Percentiles rank a stretch among this genome's conserved stretches.
These are phyloP conservation scores for Scutellaria galericulata DNA, from an alignment of 257 asterid species.

Conservation along the genomic window DNA sequence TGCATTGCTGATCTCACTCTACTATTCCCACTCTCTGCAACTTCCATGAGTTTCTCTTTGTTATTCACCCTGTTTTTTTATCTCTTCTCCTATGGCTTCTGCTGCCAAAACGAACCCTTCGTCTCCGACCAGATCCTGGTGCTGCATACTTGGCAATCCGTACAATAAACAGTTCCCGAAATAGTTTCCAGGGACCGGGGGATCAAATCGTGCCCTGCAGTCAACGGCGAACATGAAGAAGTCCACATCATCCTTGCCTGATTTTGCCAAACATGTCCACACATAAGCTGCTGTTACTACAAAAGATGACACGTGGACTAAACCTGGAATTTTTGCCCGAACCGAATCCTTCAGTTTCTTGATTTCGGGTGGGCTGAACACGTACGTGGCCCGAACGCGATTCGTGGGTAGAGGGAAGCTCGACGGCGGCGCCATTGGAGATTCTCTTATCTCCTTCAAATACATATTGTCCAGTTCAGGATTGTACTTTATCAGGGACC, in stretches of 20 bases:
- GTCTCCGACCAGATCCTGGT: constrained; percentile 20
- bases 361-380: constrained; percentile 33
- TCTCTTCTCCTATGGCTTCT: constrained; percentile 29
- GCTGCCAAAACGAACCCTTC: constrained; percentile 43
- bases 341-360: constrained; percentile 44
- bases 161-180: constrained; percentile 36
- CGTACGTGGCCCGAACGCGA: constrained; percentile 47
- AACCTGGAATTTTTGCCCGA: constrained; percentile 26
- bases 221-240: constrained; percentile 43
- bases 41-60: constrained; percentile 20
- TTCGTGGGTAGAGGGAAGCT: constrained; percentile 35
- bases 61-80: constrained; percentile 23
- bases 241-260: constrained; percentile 14
- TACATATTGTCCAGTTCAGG: constrained; percentile 22
- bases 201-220: constrained; percentile 29
- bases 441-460: not conserved
- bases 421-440: not conserved
- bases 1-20: not conserved
- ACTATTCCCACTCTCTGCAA: constrained; percentile 22
- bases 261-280: constrained; percentile 43
- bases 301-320: constrained; percentile 41
- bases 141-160: constrained; percentile 12
- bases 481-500: constrained; percentile 39
- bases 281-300: constrained; percentile 42
- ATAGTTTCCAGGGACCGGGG: constrained; percentile 41